A percentile compares a stretch with the other conserved stretches of the same genome.
phyloP scores from a whole-genome alignment of 1,284 basidiomycete genomes.

The Papiliotrema flavescens region DNA sequence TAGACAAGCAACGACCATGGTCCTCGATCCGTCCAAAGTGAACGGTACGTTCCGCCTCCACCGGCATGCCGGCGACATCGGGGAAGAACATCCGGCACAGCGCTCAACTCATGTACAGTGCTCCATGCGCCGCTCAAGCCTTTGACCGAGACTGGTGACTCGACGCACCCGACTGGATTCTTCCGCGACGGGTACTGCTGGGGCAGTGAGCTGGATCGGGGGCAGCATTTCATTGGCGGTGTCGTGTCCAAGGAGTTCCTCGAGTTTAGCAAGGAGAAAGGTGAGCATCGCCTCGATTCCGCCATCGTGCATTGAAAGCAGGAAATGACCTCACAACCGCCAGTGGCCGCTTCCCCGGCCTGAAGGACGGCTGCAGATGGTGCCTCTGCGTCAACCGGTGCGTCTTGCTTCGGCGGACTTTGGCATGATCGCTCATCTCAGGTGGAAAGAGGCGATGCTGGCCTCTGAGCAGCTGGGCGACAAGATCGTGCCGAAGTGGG shows the following conservation, averaged over 20 bases:
- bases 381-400: slow-evolving; percentile 47
- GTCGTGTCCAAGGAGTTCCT: slow-evolving; percentile 43
- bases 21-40: slow-evolving; percentile 27
- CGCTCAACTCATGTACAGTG: slow-evolving; percentile 16
- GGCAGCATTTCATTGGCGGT: slow-evolving; percentile 41
- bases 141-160: slow-evolving; percentile 29
- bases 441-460: slow-evolving; percentile 46
- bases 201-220: slow-evolving; percentile 33
- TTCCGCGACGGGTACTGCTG: slow-evolving; percentile 44
- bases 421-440: background rate
- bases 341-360: slow-evolving; percentile 33
- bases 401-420: slow-evolving; percentile 2
- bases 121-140: slow-evolving; percentile 38
- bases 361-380: slow-evolving; percentile 45
- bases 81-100: too few species aligned
- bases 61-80: background rate
- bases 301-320: slow-evolving; percentile 4
- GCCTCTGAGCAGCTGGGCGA: slow-evolving; percentile 39
- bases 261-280: slow-evolving; percentile 37
- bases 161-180: slow-evolving; percentile 40
- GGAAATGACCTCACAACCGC: slow-evolving; percentile 45
- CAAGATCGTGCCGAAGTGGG: slow-evolving; percentile 40
- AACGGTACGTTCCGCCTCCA: slow-evolving; percentile 24
- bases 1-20: slow-evolving; percentile 37
- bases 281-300: slow-evolving; percentile 15